Evolutionary conservation across 208 protist species (phyloP), one percentile per base, ranked within the genome.

Genomic region (Leishmania aethiopica): DNA sequence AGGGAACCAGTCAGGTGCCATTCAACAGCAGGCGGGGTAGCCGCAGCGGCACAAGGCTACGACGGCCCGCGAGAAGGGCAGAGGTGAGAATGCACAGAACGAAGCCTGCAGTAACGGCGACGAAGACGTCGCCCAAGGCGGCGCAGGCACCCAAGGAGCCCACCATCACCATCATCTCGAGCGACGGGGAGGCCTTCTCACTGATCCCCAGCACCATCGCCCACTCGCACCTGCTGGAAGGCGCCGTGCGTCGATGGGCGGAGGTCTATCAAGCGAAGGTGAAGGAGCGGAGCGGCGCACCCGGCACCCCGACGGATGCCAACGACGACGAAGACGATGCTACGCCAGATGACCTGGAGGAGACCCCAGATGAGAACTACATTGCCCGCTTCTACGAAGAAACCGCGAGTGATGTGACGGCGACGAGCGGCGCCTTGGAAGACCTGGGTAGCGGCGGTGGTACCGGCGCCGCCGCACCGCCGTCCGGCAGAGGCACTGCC

Each of bases 91-190:
- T 76, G 72, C 72, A 76, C 32, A 76, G 11, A 32, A 10, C 72
- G 15, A 32, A 57, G 22, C 37, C 37, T 47, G 32, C 8, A 25
- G 17, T 53, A 8, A 13, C 35, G 7, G 74, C 57, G 37, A 37
- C 55, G 37, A n/a, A 28, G 53, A 28, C 53, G 37, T 17, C 55
- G 66, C 11, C 55, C 53, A 53, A 45, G 0, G 37, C 83, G 62
- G 28, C 45, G 10, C 59, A 79, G 47, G 67, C 47, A 17, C 67
- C 75, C 59, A 15, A 17, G 10, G 74, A 77, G 42, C 88, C 89
- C 25, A 53, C 69, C 75, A 94, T 96, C 69, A 88, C 87, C 75
- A 91, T 96, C 77, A 81, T 93, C 69, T 90, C 88, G 11, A 87
- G 87, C 70, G 91, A 95, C 47, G 93, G 93, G 37, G 85, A 83